Evolutionary conservation across 495 filamentous ascomycete species (phyloP).

Genomic region (Aspergillus egyptiacus): DNA sequence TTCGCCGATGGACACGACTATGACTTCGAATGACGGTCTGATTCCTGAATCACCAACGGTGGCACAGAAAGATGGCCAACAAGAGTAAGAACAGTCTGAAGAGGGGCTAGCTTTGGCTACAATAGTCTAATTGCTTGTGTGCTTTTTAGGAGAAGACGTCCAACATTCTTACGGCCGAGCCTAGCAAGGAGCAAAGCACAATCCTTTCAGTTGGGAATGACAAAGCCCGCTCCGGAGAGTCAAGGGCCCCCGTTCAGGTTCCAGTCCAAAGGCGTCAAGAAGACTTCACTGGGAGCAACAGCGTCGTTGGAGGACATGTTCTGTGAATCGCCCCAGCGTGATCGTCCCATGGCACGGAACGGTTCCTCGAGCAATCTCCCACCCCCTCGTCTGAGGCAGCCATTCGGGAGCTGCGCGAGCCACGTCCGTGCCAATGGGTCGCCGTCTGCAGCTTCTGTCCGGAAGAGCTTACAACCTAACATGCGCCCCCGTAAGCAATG

Average conservation of each 20-base stretch:
- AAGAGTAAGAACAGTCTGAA: conserved; percentile 31
- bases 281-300: conserved; percentile 48
- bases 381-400: conserved; percentile 54
- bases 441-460: conserved; percentile 60
- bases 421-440: conserved; percentile 60
- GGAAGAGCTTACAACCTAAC: conserved; percentile 64
- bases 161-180: conserved; percentile 37
- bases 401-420: conserved; percentile 45
- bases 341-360: conserved; percentile 40
- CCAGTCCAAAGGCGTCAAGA: conserved; percentile 48
- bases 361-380: conserved; percentile 28
- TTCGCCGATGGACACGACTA: conserved; percentile 47
- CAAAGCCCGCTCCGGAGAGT: conserved; percentile 43
- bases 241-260: conserved; percentile 73
- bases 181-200: conserved; percentile 39
- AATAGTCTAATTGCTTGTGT: conserved; percentile 19
- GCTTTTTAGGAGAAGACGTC: conserved; percentile 33
- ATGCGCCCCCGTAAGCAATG: conserved; percentile 81
- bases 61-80: conserved; percentile 29
- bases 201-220: conserved; percentile 36
- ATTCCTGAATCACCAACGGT: conserved; percentile 51
- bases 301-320: conserved; percentile 76
- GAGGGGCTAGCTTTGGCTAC: background rate
- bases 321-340: conserved; percentile 68
- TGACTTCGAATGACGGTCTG: conserved; percentile 34